Percentiles rank a stretch among this genome's conserved stretches.
phyloP scores from a whole-genome alignment of 2,329 filamentous ascomycete genomes.

The Claviceps quebecensis region DNA sequence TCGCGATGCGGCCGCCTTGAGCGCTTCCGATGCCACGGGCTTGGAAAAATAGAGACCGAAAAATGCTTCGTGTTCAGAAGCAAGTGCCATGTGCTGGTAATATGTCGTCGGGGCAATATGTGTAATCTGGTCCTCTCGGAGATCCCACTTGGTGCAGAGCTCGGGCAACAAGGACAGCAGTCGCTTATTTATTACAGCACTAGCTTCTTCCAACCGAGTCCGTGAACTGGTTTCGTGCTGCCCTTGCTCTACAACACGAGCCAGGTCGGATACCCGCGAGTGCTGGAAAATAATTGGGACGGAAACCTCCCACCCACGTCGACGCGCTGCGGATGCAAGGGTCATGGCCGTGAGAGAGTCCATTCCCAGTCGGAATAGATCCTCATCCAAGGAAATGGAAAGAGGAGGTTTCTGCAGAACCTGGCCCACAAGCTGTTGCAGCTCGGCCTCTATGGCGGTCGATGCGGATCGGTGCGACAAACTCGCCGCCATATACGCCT shows the following conservation, averaged over 20 bases:
- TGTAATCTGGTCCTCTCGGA: background rate
- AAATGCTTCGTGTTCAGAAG: background rate
- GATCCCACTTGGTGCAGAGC: background rate
- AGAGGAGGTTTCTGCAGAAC: background rate
- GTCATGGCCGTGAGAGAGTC: constrained; percentile 1
- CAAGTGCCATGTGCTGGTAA: background rate
- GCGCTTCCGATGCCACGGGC: background rate
- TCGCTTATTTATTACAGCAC: background rate
- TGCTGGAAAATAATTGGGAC: background rate
- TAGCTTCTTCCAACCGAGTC: background rate
- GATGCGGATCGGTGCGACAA: background rate
- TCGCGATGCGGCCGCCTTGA: background rate
- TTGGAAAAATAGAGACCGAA: background rate
- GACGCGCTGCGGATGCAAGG: background rate
- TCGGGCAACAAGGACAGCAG: background rate
- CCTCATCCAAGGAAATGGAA: background rate
- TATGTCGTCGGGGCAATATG: background rate
- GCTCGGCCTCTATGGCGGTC: background rate
- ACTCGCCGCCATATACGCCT: background rate
- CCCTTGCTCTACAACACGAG: background rate
- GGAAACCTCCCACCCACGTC: background rate
- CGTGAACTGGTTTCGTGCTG: background rate
- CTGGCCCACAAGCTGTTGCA: background rate
- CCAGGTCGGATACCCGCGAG: background rate
- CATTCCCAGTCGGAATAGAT: background rate